These are phyloP conservation scores for Lathyrus sativus DNA, from an alignment of 306 rosid genomes.

Conservation along the genomic window DNA sequence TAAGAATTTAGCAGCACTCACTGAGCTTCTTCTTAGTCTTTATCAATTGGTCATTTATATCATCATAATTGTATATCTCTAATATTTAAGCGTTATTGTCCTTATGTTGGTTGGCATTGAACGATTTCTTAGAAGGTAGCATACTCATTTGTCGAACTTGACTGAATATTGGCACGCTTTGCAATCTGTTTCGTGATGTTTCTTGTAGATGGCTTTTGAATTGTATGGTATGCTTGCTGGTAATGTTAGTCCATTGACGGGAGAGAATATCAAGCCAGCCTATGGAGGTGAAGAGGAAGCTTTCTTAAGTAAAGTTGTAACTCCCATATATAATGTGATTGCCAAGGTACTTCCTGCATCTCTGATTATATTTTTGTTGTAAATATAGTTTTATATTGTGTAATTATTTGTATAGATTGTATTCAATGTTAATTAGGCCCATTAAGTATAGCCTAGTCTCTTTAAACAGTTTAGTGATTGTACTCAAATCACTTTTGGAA, in stretches of 20 bases:
- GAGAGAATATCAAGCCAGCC: slow-evolving; percentile 96
- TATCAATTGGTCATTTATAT: slow-evolving; percentile 3
- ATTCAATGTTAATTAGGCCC: too few relatives aligned
- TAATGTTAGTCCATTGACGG: slow-evolving; percentile 96
- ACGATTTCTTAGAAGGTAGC: slow-evolving; percentile 17
- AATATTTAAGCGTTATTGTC: slow-evolving; percentile 5
- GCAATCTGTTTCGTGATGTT: slow-evolving; percentile 35
- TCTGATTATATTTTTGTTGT: slow-evolving; percentile 18
- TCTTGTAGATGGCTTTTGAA: slow-evolving; percentile 91
- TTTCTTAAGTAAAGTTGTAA: slow-evolving; percentile 82
- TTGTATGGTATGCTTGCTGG: slow-evolving; percentile 99
- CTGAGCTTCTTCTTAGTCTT: not conserved
- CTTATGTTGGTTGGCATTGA: slow-evolving; percentile 11
- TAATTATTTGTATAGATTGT: too few relatives aligned
- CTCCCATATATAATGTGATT: slow-evolving; percentile 90
- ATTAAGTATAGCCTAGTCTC: too few relatives aligned
- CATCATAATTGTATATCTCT: not conserved
- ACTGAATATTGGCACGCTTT: slow-evolving; percentile 26
- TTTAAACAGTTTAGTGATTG: too few relatives aligned
- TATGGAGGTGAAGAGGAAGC: slow-evolving; percentile 98
- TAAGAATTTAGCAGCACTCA: not conserved
- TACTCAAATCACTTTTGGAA: too few relatives aligned
- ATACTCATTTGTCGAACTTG: slow-evolving; percentile 13
- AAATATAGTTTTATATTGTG: too few relatives aligned
- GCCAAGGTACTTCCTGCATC: slow-evolving; percentile 61